phyloP scores from a whole-genome alignment of 495 filamentous ascomycete species.

The Aspergillus kassunensis region DNA sequence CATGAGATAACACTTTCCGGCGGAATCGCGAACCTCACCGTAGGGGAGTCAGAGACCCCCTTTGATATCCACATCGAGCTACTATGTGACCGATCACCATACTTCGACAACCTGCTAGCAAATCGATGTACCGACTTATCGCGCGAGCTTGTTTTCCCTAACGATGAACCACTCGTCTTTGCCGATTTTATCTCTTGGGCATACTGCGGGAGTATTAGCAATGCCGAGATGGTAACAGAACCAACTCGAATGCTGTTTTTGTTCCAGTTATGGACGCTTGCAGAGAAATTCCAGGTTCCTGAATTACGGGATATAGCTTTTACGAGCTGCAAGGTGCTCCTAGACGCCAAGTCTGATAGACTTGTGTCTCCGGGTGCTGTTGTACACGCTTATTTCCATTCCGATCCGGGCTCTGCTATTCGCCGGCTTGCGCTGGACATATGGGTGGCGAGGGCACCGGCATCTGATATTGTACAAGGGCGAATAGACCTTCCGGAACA shows the following conservation, averaged over 20 bases:
- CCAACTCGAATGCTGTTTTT: background rate
- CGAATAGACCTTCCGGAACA: background rate
- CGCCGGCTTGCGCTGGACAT: background rate
- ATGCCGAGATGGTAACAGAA: background rate
- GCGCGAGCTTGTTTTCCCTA: background rate
- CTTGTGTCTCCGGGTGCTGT: background rate
- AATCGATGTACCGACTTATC: background rate
- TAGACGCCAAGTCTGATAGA: background rate
- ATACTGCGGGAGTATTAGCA: background rate
- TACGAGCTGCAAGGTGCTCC: background rate
- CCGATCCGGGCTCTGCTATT: background rate
- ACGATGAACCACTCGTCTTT: background rate
- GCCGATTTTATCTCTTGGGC: slow-evolving; percentile 1
- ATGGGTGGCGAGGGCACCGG: background rate
- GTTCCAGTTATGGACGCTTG: background rate
- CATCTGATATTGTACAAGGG: background rate
- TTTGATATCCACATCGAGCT: slow-evolving; percentile 5
- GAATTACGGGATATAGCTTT: background rate
- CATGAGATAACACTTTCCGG: background rate
- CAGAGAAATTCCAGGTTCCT: background rate
- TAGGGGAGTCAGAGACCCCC: background rate
- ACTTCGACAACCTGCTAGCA: background rate
- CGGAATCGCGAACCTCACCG: slow-evolving; percentile 4
- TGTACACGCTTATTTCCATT: background rate
- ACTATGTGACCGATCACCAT: background rate